Conservation (phyloP, 176 grass and related monocot genomes). For the Secale cereale region DNA sequence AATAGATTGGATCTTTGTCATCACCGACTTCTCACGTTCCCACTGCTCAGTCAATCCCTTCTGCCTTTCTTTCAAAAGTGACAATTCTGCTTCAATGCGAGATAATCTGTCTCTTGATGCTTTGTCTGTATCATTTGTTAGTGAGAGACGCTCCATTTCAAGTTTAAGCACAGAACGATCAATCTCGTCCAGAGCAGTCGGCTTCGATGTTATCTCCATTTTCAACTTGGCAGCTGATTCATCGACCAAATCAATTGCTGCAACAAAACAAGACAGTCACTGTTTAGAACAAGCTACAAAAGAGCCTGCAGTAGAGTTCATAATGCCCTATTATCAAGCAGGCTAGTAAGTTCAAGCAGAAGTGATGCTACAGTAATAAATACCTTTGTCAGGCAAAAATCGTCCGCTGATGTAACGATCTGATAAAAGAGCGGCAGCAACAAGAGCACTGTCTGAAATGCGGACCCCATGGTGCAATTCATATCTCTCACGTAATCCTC, state of each 20-base stretch:
- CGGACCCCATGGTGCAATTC: constrained; percentile 96
- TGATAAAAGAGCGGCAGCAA: constrained; percentile 81
- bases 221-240: constrained; percentile 97
- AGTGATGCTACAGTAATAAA: neutral
- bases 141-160: constrained; percentile 97
- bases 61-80: constrained; percentile 84
- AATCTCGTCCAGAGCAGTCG: constrained; percentile 94
- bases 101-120: constrained; percentile 88
- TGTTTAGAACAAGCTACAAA: constrained; percentile 22
- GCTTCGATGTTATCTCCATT: constrained; percentile 99
- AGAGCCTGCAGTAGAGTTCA: neutral
- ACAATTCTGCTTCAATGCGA: constrained; percentile 76
- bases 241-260: constrained; percentile 99
- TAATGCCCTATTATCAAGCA: neutral
- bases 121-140: constrained; percentile 97
- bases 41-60: constrained; percentile 80
- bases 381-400: constrained; percentile 99
- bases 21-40: constrained; percentile 87
- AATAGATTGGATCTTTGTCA: constrained; percentile 95
- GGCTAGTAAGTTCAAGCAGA: neutral
- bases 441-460: constrained; percentile 93
- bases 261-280: constrained; percentile 15
- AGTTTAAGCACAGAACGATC: constrained; percentile 89
- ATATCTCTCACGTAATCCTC: constrained; percentile 88
- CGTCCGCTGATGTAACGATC: constrained; percentile 97